These are phyloP conservation scores for Dinochytrium kinnereticum DNA, from an alignment of 371 early-diverging fungal species.

Conservation along the genomic window DNA sequence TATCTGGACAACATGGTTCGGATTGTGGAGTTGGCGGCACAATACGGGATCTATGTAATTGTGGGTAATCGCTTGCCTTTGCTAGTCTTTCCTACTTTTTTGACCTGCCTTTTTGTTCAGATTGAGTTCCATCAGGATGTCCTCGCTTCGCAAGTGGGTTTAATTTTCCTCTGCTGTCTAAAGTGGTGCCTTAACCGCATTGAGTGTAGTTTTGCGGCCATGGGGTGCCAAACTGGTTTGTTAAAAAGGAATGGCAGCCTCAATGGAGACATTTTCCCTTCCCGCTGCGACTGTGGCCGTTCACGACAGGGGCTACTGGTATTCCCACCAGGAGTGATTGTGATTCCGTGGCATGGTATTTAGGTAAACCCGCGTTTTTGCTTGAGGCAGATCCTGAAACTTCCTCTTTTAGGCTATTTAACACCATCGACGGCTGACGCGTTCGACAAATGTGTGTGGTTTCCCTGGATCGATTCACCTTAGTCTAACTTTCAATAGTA, in stretches of 20 bases:
- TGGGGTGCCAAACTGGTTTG: slow-evolving; percentile 62
- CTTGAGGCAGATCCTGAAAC: too few relatives aligned
- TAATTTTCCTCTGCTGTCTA: neutral
- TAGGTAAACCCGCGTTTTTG: too few relatives aligned
- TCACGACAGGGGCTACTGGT: slow-evolving; percentile 49
- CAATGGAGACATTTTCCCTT: slow-evolving; percentile 46
- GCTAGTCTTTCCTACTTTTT: neutral
- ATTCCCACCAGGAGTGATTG: slow-evolving; percentile 52
- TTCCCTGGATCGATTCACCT: neutral
- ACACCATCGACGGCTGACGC: slow-evolving; percentile 56
- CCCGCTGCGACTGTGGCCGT: slow-evolving; percentile 49
- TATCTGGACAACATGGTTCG: slow-evolving; percentile 54
- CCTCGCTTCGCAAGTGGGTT: slow-evolving; percentile 22
- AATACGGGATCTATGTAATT: slow-evolving; percentile 37
- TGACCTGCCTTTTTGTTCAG: too few relatives aligned
- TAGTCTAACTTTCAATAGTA: slow-evolving; percentile 15
- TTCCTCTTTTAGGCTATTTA: too few relatives aligned
- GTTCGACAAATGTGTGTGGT: slow-evolving; percentile 39
- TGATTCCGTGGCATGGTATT: slow-evolving; percentile 53
- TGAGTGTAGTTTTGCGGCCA: slow-evolving; percentile 61
- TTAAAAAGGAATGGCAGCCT: slow-evolving; percentile 46
- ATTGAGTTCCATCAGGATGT: slow-evolving; percentile 45
- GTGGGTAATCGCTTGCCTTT: too few relatives aligned
- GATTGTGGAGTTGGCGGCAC: slow-evolving; percentile 53
- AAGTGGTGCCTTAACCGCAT: neutral